Evolutionary conservation across 1,139 yeast species (phyloP).

Genomic region (Candida frijolesensis): DNA sequence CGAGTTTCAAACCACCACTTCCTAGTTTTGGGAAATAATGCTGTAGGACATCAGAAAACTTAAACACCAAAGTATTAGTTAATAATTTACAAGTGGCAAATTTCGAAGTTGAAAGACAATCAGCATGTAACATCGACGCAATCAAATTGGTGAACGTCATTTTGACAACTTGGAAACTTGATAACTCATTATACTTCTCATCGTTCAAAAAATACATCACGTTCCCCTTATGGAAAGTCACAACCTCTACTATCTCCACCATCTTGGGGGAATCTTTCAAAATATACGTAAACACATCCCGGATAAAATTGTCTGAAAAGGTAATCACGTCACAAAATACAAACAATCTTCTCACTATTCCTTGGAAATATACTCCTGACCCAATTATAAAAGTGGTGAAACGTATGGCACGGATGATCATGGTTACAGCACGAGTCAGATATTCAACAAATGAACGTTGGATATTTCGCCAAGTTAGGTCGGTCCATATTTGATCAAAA

Average conservation of each 20-base stretch:
- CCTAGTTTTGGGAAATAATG: conserved; percentile 18
- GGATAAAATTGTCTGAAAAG: conserved; percentile 30
- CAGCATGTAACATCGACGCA: conserved; percentile 10
- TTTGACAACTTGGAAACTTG: conserved; percentile 11
- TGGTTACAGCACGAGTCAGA: conserved; percentile 6
- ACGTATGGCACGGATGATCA: conserved; percentile 19
- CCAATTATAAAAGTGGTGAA: conserved; percentile 23
- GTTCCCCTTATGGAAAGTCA: conserved; percentile 16
- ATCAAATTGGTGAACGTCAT: conserved; percentile 9
- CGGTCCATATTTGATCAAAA: conserved; percentile 28
- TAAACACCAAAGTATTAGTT: conserved; percentile 28
- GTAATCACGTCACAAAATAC: conserved; percentile 34
- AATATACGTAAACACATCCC: conserved; percentile 32
- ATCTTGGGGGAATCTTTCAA: conserved; percentile 21
- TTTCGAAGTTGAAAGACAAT: conserved; percentile 7
- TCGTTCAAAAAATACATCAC: conserved; percentile 17
- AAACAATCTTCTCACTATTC: conserved; percentile 21
- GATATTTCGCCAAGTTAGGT: conserved; percentile 16
- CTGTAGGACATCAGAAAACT: conserved; percentile 26
- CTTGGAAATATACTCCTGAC: conserved; percentile 22
- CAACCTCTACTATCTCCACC: conserved; percentile 15
- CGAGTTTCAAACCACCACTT: conserved; percentile 15
- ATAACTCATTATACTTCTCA: conserved; percentile 9
- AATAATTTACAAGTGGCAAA: conserved; percentile 10
- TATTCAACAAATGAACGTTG: not conserved